Percentiles rank a stretch among this genome's conserved stretches.
Conservation (phyloP, 148 eudicot genomes). For the Drosera capensis region DNA sequence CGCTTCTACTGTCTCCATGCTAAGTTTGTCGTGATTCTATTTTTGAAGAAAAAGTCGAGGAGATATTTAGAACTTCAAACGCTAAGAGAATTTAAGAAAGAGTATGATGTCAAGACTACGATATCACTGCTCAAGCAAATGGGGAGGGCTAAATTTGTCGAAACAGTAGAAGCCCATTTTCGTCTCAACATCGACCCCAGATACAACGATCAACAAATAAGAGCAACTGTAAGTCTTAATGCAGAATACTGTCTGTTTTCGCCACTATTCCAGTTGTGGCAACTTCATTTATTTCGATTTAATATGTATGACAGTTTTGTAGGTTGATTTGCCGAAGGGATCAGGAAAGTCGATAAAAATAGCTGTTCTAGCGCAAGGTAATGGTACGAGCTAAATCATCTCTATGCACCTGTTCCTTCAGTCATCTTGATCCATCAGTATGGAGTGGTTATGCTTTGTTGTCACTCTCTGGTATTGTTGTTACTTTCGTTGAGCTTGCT, state of each 20-base stretch:
- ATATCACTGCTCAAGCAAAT: conserved; percentile 66
- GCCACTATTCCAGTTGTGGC: not conserved
- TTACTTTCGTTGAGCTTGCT: no score
- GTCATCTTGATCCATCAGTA: no score
- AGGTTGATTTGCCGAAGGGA: conserved; percentile 95
- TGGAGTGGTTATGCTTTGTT: no score
- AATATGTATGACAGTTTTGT: not conserved
- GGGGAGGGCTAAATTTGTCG: conserved; percentile 68
- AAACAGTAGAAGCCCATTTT: conserved; percentile 87
- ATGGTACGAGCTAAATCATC: not conserved
- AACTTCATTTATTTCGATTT: not conserved
- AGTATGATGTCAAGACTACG: conserved; percentile 63
- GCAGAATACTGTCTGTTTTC: conserved; percentile 3
- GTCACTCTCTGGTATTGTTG: no score
- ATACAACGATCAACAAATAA: conserved; percentile 91
- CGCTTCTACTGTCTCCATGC: not conserved
- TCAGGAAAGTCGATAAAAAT: conserved; percentile 75
- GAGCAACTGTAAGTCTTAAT: conserved; percentile 68
- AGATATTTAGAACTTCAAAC: conserved; percentile 81
- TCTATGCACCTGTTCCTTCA: not conserved
- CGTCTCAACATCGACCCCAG: conserved; percentile 94
- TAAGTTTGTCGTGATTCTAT: conserved; percentile 3
- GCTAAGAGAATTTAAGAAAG: conserved; percentile 72
- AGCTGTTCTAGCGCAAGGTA: conserved; percentile 98
- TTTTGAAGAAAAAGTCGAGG: conserved; percentile 58